A percentile compares a stretch with the other conserved stretches of the same genome.
Evolutionary conservation across 2,329 filamentous ascomycete genomes (phyloP).

Genomic region (Madurella fahalii): DNA sequence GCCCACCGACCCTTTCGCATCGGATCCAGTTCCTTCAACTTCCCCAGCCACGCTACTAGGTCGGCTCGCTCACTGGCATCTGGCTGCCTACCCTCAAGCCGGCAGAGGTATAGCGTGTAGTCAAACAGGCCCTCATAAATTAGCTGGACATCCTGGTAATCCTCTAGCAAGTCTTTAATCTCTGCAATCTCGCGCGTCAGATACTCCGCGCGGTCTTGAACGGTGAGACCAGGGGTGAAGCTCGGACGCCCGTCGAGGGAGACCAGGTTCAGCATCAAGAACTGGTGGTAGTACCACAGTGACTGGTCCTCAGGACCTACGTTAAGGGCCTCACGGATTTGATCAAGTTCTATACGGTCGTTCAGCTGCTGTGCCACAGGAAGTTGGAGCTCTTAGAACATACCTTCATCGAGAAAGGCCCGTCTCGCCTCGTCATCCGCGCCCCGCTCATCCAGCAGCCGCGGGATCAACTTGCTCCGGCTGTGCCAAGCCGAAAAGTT

Average conservation of each 20-base stretch:
- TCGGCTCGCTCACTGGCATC: conserved; percentile 40
- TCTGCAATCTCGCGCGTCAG: conserved; percentile 68
- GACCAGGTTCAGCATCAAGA: conserved; percentile 67
- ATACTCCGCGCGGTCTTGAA: conserved; percentile 60
- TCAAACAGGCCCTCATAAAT: conserved; percentile 83
- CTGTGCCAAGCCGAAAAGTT: conserved; percentile 99
- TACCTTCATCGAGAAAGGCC: conserved; percentile 68
- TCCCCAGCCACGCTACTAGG: conserved; percentile 55
- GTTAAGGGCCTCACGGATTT: conserved; percentile 75
- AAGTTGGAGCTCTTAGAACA: conserved; percentile 7
- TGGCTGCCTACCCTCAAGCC: conserved; percentile 45
- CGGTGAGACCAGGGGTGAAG: conserved; percentile 61
- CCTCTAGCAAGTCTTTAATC: conserved; percentile 61
- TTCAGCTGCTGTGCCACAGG: conserved; percentile 22
- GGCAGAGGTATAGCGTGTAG: conserved; percentile 59
- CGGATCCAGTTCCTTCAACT: conserved; percentile 67
- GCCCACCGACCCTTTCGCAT: conserved; percentile 71
- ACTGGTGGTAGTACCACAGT: conserved; percentile 95
- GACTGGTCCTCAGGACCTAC: conserved; percentile 93
- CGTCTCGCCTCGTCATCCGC: conserved; percentile 61
- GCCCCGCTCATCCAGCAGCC: conserved; percentile 65
- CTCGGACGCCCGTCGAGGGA: conserved; percentile 46
- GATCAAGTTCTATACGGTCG: conserved; percentile 57
- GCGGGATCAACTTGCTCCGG: conserved; percentile 76
- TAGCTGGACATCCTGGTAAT: conserved; percentile 66